Evolutionary conservation across 2,329 filamentous ascomycete genomes (phyloP).

Genomic region (Parastagonospora avenae): DNA sequence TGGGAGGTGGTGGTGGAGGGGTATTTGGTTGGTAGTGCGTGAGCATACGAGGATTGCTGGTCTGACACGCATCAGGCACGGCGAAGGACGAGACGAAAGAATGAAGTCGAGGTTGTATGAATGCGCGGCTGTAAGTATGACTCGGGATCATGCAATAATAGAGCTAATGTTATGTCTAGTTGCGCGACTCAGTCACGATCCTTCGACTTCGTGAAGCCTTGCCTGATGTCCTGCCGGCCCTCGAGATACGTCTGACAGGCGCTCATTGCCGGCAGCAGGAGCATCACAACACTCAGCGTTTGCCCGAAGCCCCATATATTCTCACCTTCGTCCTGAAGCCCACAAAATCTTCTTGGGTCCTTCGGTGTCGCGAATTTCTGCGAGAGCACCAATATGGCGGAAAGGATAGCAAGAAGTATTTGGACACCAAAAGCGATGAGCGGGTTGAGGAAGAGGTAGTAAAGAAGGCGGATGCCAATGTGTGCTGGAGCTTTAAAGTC

Average conservation of each 20-base stretch:
- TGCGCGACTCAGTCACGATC: background rate
- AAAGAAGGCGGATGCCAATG: constrained; percentile 20
- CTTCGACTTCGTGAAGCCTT: constrained; percentile 2
- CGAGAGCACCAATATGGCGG: constrained; percentile 27
- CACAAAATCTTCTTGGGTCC: constrained; percentile 23
- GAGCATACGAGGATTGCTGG: constrained; percentile 10
- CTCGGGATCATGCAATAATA: too few relatives aligned
- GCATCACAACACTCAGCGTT: constrained; percentile 37
- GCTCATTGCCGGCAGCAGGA: constrained; percentile 32
- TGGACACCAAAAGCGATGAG: constrained; percentile 33
- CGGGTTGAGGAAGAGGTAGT: constrained; percentile 34
- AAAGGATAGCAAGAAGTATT: constrained; percentile 30
- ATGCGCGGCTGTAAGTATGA: background rate
- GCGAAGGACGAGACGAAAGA: background rate
- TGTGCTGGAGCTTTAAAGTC: constrained; percentile 10
- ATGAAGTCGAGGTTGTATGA: background rate
- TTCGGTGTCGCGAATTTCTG: constrained; percentile 35
- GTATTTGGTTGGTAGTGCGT: constrained; percentile 47
- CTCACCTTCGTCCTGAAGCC: constrained; percentile 29
- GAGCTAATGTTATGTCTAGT: background rate
- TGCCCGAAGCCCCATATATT: constrained; percentile 40
- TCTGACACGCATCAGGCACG: constrained; percentile 3
- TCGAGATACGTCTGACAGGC: constrained; percentile 36
- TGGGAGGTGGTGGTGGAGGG: constrained; percentile 53
- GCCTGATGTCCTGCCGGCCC: constrained; percentile 29